Evolutionary conservation across 768 basidiomycete species (phyloP), one percentile per base, ranked within the genome.

Genomic region (Tulasnella sp.): DNA sequence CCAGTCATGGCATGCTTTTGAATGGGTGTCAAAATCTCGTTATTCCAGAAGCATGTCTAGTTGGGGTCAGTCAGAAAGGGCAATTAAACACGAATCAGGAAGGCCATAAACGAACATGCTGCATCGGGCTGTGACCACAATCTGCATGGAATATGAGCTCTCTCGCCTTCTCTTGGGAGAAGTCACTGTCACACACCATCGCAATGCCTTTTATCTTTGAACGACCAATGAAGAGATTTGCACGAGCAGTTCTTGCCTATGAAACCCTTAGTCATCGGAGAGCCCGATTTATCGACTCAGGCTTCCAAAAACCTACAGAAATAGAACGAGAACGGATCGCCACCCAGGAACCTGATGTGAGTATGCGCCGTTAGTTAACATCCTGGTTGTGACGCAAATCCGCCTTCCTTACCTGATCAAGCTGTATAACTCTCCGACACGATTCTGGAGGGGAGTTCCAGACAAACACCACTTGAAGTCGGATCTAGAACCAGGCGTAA

Each of bases 351-450:
- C 8, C 74, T 79, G 54, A n/a, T 15, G 9, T 52, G 29, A 49
- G n/a, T 11, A 34, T 8, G 29, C 54, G 54, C 3, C 54, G 12
- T 58, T 19, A 25, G 54, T 25, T 58, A 6, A 58, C 12, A 58
- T 3, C 12, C 54, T n/a, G 25, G 12, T 12, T 58, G 54, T 8
- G 54, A 97, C 83, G 85, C 98, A 97, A 70, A 83, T 78, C 29
- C 79, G 74, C 45, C 79, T 15, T 54, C 29, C 74, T 49, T 49
- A 79, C 78, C 93, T 86, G 67, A 98, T 89, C 54, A 97, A 87
- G 82, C 96, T 97, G 84, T 99, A 99, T 71, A 99, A 84, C 82
- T 99, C 97, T 79, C 97, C 97, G n/a, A 99, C 97, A 79, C 97
- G 91, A 81, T 98, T 98, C 83, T 99, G 97, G 11, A 99, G 85